phyloP scores from a whole-genome alignment of 2,329 filamentous ascomycete species.

The Aspergillus quadricinctus region DNA sequence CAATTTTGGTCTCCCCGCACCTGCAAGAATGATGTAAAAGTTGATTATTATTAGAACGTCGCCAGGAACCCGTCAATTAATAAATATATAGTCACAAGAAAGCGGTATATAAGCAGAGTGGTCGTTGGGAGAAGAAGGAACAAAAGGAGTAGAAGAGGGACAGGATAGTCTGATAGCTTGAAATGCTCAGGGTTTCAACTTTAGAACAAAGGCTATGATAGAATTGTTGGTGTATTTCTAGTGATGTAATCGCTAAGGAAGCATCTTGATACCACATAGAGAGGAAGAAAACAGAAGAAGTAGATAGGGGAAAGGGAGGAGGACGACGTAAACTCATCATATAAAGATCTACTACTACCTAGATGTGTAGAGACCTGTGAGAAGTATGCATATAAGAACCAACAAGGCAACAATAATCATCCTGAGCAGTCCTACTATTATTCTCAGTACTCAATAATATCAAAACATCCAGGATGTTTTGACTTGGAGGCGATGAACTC shows the following conservation, averaged over 20 bases:
- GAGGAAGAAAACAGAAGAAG: too few relatives aligned
- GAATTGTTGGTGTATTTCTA: background rate
- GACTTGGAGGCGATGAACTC: background rate
- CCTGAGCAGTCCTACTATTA: too few relatives aligned
- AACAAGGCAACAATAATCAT: background rate
- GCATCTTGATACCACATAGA: background rate
- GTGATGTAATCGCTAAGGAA: background rate
- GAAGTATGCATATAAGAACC: background rate
- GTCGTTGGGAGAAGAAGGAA: conserved; percentile 4
- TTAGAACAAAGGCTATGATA: background rate
- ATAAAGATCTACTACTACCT: background rate
- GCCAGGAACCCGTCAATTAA: background rate
- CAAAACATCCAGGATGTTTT: background rate
- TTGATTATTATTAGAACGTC: background rate
- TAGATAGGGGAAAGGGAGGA: background rate
- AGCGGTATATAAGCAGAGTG: background rate
- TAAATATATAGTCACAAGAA: background rate
- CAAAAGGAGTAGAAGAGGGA: background rate
- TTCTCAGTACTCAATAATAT: background rate
- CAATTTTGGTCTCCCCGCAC: conserved; percentile 5
- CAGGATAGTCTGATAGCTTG: background rate
- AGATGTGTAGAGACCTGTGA: background rate
- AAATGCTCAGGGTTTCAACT: background rate
- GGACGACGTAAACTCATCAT: background rate
- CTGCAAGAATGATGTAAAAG: background rate